Base-by-base conservation (phyloP, 148 eudicot species). In the Chenopodium formosanum region DNA sequence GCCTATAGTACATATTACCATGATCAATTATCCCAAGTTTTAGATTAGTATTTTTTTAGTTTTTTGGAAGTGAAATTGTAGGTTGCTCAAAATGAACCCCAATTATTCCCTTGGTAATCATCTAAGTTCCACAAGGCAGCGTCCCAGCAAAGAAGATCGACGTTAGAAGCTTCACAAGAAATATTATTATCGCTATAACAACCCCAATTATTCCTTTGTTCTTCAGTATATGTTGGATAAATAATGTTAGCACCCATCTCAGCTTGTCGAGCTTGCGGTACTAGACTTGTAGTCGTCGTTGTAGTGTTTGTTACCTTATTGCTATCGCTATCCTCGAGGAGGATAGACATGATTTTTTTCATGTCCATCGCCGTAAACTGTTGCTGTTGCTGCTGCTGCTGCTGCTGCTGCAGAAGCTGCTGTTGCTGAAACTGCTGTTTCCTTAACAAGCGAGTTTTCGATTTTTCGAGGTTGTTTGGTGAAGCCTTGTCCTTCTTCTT, bases 91-190 rank as follows among this genome's bases (percentile, higher is more conserved):
- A 82, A 27, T 34, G 58, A 67, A 75, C 70, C 76, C 70, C 76
- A 76, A 79, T 74, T 67, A 53, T 82, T 76, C 67, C 88, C 90
- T 81, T 90, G 87, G 32, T 82, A 67, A 80, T 90, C 92, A 48
- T 92, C 93, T 58, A 91, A 56, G 81, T 86, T 91, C 92, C 94
- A 90, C 52, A 90, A 73, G 47, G 85, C 62, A 17, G 62, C 89
- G 76, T 92, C 93, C 92, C 92, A 92, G 20, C 82, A 73, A 71
- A 71, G 77, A 53, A 79, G 76, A 17, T 88, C 92, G 27, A 90
- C 90, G 47, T 75, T 87, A 6, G 87, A 78, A 31, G 75, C 73
- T 76, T 85, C 90, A 17, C 86, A 70, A n/a, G 78, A 78, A 47
- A 82, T 48, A 40, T 78, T 73, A 63, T 80, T 88, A 70, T 79